Conservation (phyloP, 2,329 filamentous ascomycete genomes). For the Tolypocladium ophioglossoides region DNA sequence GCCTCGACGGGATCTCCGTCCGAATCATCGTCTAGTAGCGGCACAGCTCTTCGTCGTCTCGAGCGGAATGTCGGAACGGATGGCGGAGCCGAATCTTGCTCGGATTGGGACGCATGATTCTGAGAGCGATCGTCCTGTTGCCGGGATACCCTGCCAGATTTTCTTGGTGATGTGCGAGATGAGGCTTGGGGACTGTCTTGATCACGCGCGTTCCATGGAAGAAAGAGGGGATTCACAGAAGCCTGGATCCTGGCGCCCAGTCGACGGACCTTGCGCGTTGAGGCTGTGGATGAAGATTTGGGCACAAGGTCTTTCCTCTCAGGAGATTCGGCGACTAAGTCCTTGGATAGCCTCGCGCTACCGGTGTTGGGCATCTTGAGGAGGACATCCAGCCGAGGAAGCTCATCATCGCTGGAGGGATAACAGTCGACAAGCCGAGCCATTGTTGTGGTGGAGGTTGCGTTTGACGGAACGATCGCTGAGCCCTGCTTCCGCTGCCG, state of each 20-base stretch:
- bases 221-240: conserved; percentile 18
- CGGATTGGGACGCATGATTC: not conserved
- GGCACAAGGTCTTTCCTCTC: conserved; percentile 10
- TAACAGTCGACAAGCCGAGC: conserved; percentile 16
- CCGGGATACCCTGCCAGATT: not conserved
- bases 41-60: not conserved
- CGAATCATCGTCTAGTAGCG: not conserved
- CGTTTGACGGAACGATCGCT: not conserved
- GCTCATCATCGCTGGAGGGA: conserved; percentile 29
- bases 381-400: conserved; percentile 27
- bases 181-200: conserved; percentile 3
- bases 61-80: not conserved
- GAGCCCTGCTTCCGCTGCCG: not conserved
- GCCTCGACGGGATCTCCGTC: not conserved
- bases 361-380: conserved; percentile 5
- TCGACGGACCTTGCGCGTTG: conserved; percentile 19
- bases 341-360: not conserved
- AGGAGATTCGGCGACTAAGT: conserved; percentile 1
- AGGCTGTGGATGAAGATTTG: conserved; percentile 13
- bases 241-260: conserved; percentile 12
- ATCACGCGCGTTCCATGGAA: conserved; percentile 18
- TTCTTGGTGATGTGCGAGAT: conserved; percentile 1
- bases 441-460: conserved; percentile 9
- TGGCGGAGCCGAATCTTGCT: not conserved
- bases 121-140: not conserved